Conservation (phyloP, 164 flowering plant genomes). For the Aristolochia fimbriata region DNA sequence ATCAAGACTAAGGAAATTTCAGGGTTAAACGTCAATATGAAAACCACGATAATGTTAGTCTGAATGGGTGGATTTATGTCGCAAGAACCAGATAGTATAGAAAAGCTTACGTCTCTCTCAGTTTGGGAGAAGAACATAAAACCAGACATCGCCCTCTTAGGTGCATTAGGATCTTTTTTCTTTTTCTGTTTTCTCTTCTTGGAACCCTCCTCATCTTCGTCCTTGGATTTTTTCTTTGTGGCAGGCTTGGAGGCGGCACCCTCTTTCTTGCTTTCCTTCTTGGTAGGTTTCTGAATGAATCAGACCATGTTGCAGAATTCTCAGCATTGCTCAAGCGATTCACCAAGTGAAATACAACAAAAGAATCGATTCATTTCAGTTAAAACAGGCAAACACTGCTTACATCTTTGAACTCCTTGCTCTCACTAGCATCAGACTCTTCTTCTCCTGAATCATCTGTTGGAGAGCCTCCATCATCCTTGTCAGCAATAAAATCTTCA, state of each 20-base stretch:
- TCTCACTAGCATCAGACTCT: constrained; percentile 79
- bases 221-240: constrained; percentile 55
- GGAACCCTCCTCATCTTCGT: constrained; percentile 61
- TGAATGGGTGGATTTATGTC: no score
- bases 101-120: constrained; percentile 70
- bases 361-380: not conserved
- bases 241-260: constrained; percentile 44
- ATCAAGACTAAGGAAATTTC: no score
- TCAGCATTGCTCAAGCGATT: no score
- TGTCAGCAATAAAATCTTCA: constrained; percentile 76
- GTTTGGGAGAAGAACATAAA: constrained; percentile 73
- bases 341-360: no score
- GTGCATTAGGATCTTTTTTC: constrained; percentile 99
- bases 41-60: no score
- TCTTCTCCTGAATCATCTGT: constrained; percentile 94
- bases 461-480: constrained; percentile 95
- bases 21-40: no score
- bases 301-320: not conserved
- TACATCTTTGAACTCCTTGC: constrained; percentile 65
- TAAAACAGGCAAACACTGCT: not conserved
- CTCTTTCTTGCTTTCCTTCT: constrained; percentile 65
- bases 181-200: constrained; percentile 83
- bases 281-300: constrained; percentile 44
- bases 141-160: constrained; percentile 79
- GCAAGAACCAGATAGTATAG: no score